A percentile compares a stretch with the other conserved stretches of the same genome.
Conservation (phyloP, 225 moss, liverwort and hornwort genomes). For the Pleurozium schreberi region DNA sequence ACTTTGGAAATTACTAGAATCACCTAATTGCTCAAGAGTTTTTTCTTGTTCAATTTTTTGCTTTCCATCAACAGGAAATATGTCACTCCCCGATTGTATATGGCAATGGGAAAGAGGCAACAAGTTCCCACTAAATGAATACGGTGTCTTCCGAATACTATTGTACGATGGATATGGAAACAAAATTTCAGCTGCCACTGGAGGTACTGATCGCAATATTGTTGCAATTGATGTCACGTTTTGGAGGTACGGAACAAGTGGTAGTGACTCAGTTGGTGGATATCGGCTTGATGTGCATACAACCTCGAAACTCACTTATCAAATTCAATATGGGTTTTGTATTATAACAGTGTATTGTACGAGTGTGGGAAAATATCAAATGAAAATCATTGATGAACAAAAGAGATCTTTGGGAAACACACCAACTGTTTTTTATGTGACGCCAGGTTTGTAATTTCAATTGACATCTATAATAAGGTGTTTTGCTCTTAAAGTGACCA, state of each 20-base stretch:
- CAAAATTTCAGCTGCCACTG: neutral
- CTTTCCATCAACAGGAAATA: neutral
- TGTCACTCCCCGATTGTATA: neutral
- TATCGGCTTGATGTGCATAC: neutral
- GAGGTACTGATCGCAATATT: neutral
- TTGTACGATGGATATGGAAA: neutral
- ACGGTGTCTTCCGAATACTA: conserved; percentile 1
- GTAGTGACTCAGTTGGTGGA: neutral
- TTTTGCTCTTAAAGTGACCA: no score
- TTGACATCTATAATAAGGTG: no score
- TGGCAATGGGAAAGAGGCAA: conserved; percentile 30
- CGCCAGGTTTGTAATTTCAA: neutral
- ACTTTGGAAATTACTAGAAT: neutral
- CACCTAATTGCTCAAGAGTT: neutral
- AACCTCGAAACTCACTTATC: neutral
- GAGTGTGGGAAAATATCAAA: neutral
- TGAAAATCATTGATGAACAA: neutral
- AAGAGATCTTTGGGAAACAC: neutral
- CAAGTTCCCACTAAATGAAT: conserved; percentile 10
- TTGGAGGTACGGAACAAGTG: neutral
- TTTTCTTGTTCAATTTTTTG: no score
- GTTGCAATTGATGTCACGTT: neutral
- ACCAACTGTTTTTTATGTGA: neutral
- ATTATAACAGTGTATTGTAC: neutral
- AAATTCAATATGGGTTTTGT: conserved; percentile 6